Evolutionary conservation across 352 stramenopile species (phyloP).

Genomic region (Pythium inflatum): DNA sequence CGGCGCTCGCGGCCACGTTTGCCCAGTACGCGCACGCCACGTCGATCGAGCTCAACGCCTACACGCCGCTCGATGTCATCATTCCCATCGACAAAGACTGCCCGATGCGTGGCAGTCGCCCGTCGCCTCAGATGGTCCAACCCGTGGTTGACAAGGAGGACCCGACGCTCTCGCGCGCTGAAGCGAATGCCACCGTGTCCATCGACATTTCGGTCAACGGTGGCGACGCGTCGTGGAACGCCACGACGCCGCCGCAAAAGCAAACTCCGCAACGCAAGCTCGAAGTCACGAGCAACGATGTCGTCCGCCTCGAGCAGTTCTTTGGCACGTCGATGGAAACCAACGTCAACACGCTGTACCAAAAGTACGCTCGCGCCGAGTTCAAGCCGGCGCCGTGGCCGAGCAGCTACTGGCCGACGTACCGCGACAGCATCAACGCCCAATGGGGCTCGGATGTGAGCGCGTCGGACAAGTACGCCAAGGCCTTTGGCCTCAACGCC

Average conservation of each 20-base stretch:
- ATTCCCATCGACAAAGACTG: not conserved
- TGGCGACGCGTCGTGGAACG: not conserved
- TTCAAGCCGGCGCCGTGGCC: conserved; percentile 15
- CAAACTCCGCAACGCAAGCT: not conserved
- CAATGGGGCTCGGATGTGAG: conserved; percentile 28
- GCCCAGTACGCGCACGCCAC: not conserved
- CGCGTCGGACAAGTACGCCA: conserved; percentile 19
- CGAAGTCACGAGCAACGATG: conserved; percentile 22
- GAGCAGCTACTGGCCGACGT: conserved; percentile 62
- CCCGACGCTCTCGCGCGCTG: conserved; percentile 9
- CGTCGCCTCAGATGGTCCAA: not conserved
- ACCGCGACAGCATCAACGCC: conserved; percentile 69
- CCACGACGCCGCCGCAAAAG: not conserved
- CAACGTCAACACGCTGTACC: conserved; percentile 27
- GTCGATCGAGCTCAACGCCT: conserved; percentile 15
- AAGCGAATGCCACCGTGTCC: conserved; percentile 6
- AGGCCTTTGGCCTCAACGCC: not conserved
- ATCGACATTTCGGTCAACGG: not conserved
- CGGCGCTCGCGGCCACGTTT: conserved; percentile 4
- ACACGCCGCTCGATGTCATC: conserved; percentile 11
- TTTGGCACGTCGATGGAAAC: conserved; percentile 22
- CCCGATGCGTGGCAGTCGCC: conserved; percentile 17
- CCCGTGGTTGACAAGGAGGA: conserved; percentile 5
- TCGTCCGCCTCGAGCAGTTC: conserved; percentile 26
- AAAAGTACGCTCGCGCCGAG: conserved; percentile 13